Conservation (phyloP, 352 stramenopile genomes). For the Phytophthora pisi region DNA sequence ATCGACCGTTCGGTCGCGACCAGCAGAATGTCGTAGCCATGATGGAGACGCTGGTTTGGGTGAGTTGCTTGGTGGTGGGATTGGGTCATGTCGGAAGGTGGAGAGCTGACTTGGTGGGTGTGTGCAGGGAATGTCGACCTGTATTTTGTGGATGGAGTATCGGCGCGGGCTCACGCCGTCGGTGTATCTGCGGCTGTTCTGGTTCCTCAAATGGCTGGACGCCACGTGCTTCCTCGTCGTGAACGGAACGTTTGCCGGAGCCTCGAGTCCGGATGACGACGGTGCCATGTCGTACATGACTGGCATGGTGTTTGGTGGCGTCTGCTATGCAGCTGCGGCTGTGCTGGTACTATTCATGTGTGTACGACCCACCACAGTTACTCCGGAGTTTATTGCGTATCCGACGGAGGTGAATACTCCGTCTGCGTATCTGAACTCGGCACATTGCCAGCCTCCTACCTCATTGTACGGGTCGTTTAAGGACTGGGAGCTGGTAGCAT, state of each 20-base stretch:
- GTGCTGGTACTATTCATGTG: constrained; percentile 62
- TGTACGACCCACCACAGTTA: constrained; percentile 55
- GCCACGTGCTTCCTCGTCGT: constrained; percentile 51
- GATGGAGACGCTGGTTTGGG: constrained; percentile 68
- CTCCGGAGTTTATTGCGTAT: constrained; percentile 52
- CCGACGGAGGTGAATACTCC: constrained; percentile 54
- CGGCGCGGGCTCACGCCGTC: constrained; percentile 64
- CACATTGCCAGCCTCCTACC: constrained; percentile 40
- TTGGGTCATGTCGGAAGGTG: background rate
- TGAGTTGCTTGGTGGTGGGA: constrained; percentile 16
- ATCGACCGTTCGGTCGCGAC: constrained; percentile 33
- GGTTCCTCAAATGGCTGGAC: constrained; percentile 63
- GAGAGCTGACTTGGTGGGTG: background rate
- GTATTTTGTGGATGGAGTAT: constrained; percentile 82
- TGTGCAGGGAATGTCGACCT: constrained; percentile 46
- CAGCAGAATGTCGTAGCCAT: constrained; percentile 49
- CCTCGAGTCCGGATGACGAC: background rate
- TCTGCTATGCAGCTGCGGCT: constrained; percentile 48
- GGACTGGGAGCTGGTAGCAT: constrained; percentile 40
- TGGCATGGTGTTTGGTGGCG: constrained; percentile 34
- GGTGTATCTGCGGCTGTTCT: constrained; percentile 61
- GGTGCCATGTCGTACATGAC: constrained; percentile 7
- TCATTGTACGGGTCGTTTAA: constrained; percentile 67
- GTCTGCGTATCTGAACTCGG: constrained; percentile 64
- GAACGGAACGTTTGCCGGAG: constrained; percentile 31